phyloP scores from a whole-genome alignment of 495 filamentous ascomycete genomes.

The Aspergillus indologenus region DNA sequence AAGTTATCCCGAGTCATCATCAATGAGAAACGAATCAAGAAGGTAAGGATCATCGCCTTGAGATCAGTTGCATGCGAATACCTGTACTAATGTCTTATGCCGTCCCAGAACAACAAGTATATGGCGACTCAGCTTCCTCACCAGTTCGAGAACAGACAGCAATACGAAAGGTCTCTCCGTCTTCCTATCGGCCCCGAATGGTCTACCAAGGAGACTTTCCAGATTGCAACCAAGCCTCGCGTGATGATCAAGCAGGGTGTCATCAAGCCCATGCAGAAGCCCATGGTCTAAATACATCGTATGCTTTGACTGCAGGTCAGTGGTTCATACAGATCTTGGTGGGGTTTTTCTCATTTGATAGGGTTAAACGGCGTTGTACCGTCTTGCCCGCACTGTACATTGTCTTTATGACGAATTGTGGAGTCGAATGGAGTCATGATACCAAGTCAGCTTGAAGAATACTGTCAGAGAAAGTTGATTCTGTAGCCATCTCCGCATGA shows the following conservation, averaged over 20 bases:
- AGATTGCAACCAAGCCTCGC: slow-evolving; percentile 84
- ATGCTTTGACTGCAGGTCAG: not conserved
- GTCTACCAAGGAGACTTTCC: slow-evolving; percentile 90
- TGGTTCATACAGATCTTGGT: not conserved
- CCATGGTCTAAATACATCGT: slow-evolving; percentile 46
- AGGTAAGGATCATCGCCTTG: slow-evolving; percentile 52
- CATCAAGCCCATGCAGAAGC: slow-evolving; percentile 83
- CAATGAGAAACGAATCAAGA: slow-evolving; percentile 86
- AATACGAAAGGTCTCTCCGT: slow-evolving; percentile 88
- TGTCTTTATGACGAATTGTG: not conserved
- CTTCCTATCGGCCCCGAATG: slow-evolving; percentile 91
- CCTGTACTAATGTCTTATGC: slow-evolving; percentile 28
- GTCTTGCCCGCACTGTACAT: not conserved
- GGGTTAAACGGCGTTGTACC: not conserved
- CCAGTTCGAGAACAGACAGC: slow-evolving; percentile 77
- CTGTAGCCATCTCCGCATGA: not conserved
- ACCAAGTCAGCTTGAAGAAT: slow-evolving; percentile 8
- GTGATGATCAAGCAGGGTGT: slow-evolving; percentile 91
- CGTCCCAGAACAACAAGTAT: slow-evolving; percentile 74
- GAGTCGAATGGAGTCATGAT: slow-evolving; percentile 13
- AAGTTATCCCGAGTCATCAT: slow-evolving; percentile 83
- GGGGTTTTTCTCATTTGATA: not conserved
- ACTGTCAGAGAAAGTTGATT: not conserved
- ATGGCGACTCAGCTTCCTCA: slow-evolving; percentile 78
- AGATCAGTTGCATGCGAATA: slow-evolving; percentile 2